These are phyloP conservation scores for Beauveria scarabaeidicola DNA, from an alignment of 2,329 filamentous ascomycete genomes.

Conservation along the genomic window DNA sequence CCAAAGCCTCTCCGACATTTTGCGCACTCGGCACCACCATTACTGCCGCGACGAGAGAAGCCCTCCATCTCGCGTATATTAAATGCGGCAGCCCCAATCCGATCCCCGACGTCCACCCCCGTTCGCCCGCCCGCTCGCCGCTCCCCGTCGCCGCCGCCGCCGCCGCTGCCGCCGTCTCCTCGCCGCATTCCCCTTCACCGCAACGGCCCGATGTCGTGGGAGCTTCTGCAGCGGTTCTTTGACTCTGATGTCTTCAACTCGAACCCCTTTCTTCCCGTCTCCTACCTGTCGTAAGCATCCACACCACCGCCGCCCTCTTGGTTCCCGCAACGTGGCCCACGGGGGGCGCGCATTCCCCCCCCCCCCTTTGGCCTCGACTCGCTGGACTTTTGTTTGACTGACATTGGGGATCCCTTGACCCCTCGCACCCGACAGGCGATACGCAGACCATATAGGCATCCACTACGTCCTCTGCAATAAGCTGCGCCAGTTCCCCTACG, in stretches of 20 bases:
- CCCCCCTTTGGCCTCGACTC: background rate
- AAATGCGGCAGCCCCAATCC: conserved; percentile 8
- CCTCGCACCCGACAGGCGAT: conserved; percentile 49
- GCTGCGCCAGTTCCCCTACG: conserved; percentile 80
- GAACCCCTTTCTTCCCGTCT: conserved; percentile 80
- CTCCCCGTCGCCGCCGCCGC: background rate
- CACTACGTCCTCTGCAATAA: conserved; percentile 85
- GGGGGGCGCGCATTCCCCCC: background rate
- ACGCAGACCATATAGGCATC: conserved; percentile 83
- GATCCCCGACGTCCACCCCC: background rate
- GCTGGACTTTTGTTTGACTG: background rate
- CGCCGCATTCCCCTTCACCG: background rate
- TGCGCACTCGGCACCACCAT: background rate
- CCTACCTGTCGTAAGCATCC: conserved; percentile 70
- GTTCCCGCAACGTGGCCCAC: background rate
- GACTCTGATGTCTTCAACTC: conserved; percentile 92
- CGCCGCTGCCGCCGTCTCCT: conserved; percentile 20
- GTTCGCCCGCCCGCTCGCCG: conserved; percentile 3
- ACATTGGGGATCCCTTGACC: conserved; percentile 12
- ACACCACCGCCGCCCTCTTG: background rate
- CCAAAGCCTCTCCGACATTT: background rate
- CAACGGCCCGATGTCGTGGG: conserved; percentile 60
- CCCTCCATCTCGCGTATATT: background rate
- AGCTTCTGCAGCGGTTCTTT: conserved; percentile 82
- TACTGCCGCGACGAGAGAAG: background rate